These are phyloP conservation scores for Candida nanaspora DNA, from an alignment of 805 yeast genomes.

Conservation along the genomic window DNA sequence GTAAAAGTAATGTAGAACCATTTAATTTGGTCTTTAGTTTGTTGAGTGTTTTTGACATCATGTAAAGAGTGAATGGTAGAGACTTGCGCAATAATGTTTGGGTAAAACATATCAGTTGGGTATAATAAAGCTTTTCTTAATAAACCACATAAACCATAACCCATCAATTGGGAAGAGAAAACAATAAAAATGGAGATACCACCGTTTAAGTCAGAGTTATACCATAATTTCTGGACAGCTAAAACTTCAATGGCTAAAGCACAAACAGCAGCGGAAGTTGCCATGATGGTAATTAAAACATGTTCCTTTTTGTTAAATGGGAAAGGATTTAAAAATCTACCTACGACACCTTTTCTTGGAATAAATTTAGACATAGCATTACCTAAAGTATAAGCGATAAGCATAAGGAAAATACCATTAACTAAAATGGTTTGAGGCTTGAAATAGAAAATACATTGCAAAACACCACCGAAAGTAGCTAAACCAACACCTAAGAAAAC, in stretches of 20 bases:
- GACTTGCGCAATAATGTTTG: conserved; percentile 31
- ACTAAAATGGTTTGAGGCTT: conserved; percentile 28
- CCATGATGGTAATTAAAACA: conserved; percentile 31
- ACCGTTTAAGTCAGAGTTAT: conserved; percentile 14
- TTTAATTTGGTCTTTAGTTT: conserved; percentile 15
- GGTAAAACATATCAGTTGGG: conserved; percentile 27
- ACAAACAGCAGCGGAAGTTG: conserved; percentile 25
- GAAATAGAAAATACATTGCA: conserved; percentile 28
- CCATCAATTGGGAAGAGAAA: conserved; percentile 24
- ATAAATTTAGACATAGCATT: conserved; percentile 20
- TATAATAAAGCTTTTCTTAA: conserved; percentile 18
- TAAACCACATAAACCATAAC: conserved; percentile 24
- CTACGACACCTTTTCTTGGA: conserved; percentile 13
- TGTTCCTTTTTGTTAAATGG: conserved; percentile 40
- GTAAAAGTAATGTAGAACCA: conserved; percentile 17
- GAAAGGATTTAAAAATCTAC: conserved; percentile 30
- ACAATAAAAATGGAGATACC: conserved; percentile 25
- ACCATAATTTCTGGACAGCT: conserved; percentile 27
- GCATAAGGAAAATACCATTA: conserved; percentile 25
- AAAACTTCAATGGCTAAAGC: conserved; percentile 24
- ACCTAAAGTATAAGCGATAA: conserved; percentile 25
- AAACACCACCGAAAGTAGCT: conserved; percentile 28
- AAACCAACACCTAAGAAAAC: conserved; percentile 24
- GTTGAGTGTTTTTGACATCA: conserved; percentile 11
- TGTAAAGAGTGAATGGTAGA: conserved; percentile 19